Percentiles rank a stretch among this genome's conserved stretches.
These are phyloP conservation scores for Puccinia polysora DNA, from an alignment of 1,284 basidiomycete genomes.

Conservation along the genomic window DNA sequence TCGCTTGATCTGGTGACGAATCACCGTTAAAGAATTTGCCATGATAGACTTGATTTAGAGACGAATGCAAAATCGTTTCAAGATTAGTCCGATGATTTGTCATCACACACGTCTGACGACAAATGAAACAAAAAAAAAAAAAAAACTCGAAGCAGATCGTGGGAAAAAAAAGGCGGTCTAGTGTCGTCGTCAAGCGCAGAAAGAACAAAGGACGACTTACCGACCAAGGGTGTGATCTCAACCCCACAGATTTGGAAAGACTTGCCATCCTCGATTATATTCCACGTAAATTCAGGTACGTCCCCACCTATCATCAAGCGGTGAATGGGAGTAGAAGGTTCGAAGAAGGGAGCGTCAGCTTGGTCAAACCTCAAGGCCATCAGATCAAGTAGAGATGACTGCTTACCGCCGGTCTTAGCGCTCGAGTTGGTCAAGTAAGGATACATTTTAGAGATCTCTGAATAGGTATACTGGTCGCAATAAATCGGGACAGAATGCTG, in stretches of 20 bases:
- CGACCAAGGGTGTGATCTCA: slow-evolving; percentile 63
- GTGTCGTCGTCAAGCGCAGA: slow-evolving; percentile 53
- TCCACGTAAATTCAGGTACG: slow-evolving; percentile 74
- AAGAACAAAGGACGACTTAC: slow-evolving; percentile 53
- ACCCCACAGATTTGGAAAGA: slow-evolving; percentile 66
- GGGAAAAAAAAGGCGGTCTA: slow-evolving; percentile 12
- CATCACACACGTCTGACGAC: slow-evolving; percentile 55
- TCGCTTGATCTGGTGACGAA: slow-evolving; percentile 51
- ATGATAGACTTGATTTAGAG: slow-evolving; percentile 60
- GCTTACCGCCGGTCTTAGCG: slow-evolving; percentile 69
- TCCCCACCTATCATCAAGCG: slow-evolving; percentile 49
- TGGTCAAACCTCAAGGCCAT: neutral
- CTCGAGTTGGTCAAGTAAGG: slow-evolving; percentile 71
- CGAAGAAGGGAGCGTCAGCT: neutral
- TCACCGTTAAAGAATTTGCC: slow-evolving; percentile 49
- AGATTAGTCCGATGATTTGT: slow-evolving; percentile 49
- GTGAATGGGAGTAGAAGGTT: neutral
- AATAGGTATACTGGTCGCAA: slow-evolving; percentile 56
- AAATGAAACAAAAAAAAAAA: neutral
- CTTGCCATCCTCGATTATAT: slow-evolving; percentile 64
- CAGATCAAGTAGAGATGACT: slow-evolving; percentile 59
- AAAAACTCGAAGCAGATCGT: slow-evolving; percentile 25
- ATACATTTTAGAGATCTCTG: slow-evolving; percentile 57
- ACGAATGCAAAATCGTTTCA: no score
- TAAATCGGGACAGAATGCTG: slow-evolving; percentile 71